These are phyloP conservation scores for Fonsecaea erecta DNA, from an alignment of 2,329 filamentous ascomycete genomes.

Conservation along the genomic window DNA sequence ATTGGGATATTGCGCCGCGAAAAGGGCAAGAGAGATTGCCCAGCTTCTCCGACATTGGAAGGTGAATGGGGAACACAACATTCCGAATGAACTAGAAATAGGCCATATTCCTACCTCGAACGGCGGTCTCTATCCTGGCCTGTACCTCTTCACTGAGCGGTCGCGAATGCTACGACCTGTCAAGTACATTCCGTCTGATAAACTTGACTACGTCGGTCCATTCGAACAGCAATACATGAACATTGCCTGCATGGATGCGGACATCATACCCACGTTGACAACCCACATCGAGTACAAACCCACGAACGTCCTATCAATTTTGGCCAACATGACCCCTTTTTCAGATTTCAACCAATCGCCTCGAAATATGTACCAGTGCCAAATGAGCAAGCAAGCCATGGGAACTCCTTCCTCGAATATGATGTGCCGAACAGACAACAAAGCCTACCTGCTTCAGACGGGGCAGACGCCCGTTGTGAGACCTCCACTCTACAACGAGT, in stretches of 20 bases:
- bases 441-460: conserved; percentile 90
- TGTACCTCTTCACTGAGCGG: conserved; percentile 88
- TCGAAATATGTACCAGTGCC: conserved; percentile 98
- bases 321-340: conserved; percentile 98
- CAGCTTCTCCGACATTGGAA: conserved; percentile 95
- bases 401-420: conserved; percentile 88
- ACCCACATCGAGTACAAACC: conserved; percentile 94
- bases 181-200: conserved; percentile 86
- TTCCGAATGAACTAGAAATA: conserved; percentile 85
- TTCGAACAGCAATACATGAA: conserved; percentile 99
- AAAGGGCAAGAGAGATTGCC: conserved; percentile 77
- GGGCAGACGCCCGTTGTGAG: conserved; percentile 94
- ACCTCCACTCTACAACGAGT: conserved; percentile 90
- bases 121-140: conserved; percentile 91
- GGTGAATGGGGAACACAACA: conserved; percentile 78
- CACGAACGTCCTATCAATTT: conserved; percentile 94
- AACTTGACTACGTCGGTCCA: conserved; percentile 85
- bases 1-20: conserved; percentile 85
- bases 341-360: conserved; percentile 99
- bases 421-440: conserved; percentile 92
- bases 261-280: conserved; percentile 84
- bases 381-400: conserved; percentile 99
- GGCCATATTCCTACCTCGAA: conserved; percentile 86
- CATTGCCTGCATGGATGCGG: conserved; percentile 86
- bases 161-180: conserved; percentile 89